Percentiles rank a stretch among this genome's conserved stretches.
Conservation (phyloP, 257 asterid genomes). For the Solanum paucissectum region DNA sequence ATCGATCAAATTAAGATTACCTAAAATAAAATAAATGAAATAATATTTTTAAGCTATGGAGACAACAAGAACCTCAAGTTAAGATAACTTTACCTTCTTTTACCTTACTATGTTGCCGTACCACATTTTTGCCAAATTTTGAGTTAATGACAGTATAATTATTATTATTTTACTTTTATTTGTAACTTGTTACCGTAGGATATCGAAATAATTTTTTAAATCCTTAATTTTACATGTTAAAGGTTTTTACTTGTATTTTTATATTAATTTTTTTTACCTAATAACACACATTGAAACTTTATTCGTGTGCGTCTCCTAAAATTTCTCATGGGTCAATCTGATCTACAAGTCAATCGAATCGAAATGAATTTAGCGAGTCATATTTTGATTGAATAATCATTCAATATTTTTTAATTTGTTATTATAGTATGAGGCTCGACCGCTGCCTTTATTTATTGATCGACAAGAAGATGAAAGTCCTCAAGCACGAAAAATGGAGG, state of each 20-base stretch:
- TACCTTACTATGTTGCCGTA: too few species aligned
- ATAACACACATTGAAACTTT: neutral
- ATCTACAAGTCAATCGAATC: neutral
- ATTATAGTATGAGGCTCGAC: constrained; percentile 9
- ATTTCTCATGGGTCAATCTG: neutral
- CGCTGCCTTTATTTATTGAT: constrained; percentile 15
- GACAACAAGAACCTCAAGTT: too few species aligned
- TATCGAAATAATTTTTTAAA: neutral
- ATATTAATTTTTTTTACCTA: neutral
- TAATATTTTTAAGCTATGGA: too few species aligned
- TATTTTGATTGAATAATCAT: neutral
- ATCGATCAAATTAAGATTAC: too few species aligned
- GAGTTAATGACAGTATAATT: too few species aligned
- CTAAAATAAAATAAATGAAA: too few species aligned
- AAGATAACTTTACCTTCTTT: too few species aligned
- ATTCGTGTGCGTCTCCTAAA: neutral
- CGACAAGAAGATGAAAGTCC: neutral
- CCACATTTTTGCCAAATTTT: neutral
- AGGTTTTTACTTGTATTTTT: neutral
- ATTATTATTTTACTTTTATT: neutral
- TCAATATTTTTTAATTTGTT: neutral
- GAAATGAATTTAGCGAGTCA: neutral
- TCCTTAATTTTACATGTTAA: neutral
- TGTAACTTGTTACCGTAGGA: neutral
- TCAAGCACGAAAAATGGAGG: constrained; percentile 9